These are phyloP conservation scores for Colletotrichum graminicola DNA, from an alignment of 2,329 filamentous ascomycete genomes.

Conservation along the genomic window DNA sequence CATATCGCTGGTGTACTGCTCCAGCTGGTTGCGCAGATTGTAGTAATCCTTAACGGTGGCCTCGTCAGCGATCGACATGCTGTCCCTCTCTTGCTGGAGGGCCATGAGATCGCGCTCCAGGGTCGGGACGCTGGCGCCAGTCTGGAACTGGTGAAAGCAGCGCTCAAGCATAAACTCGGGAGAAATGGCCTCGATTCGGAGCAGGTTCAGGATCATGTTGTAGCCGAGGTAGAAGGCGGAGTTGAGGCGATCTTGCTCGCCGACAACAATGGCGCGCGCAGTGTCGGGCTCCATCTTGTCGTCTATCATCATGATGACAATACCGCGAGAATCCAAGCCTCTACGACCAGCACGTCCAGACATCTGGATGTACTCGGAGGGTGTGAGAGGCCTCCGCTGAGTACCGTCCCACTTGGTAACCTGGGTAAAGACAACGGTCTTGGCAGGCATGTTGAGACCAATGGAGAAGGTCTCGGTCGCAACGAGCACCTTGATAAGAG, in stretches of 20 bases:
- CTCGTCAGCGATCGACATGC: slow-evolving; percentile 86
- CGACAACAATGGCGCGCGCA: slow-evolving; percentile 96
- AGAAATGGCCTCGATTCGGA: slow-evolving; percentile 98
- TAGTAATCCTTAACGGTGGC: slow-evolving; percentile 94
- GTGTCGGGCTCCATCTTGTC: slow-evolving; percentile 94
- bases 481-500: slow-evolving; percentile 96
- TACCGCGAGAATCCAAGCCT: slow-evolving; percentile 96
- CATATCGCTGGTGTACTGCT: slow-evolving; percentile 89
- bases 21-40: slow-evolving; percentile 85
- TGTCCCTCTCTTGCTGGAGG: slow-evolving; percentile 80
- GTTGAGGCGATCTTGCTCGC: slow-evolving; percentile 96
- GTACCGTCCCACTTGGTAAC: slow-evolving; percentile 95
- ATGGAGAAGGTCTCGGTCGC: slow-evolving; percentile 99
- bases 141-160: slow-evolving; percentile 99
- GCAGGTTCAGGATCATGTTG: slow-evolving; percentile 98
- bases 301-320: slow-evolving; percentile 99
- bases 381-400: slow-evolving; percentile 84
- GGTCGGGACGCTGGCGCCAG: slow-evolving; percentile 85
- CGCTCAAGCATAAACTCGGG: slow-evolving; percentile 99
- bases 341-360: slow-evolving; percentile 95
- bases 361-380: slow-evolving; percentile 99
- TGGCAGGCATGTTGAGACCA: slow-evolving; percentile 98
- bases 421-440: slow-evolving; percentile 98
- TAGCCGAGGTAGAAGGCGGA: slow-evolving; percentile 98
- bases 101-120: slow-evolving; percentile 87